phyloP scores from a whole-genome alignment of 495 filamentous ascomycete species.

The Penicillium odoratum region DNA sequence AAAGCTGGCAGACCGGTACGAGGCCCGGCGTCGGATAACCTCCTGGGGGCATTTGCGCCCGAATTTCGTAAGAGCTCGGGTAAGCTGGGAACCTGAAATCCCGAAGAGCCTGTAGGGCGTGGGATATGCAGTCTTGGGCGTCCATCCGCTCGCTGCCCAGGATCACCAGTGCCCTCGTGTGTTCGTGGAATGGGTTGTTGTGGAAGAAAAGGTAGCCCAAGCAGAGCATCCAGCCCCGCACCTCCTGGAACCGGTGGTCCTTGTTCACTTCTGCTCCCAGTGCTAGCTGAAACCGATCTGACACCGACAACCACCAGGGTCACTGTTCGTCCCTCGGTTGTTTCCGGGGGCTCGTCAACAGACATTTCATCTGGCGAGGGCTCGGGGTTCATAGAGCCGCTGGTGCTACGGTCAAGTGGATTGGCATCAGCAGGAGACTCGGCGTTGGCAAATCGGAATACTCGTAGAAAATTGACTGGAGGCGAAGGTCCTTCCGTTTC shows the following conservation, averaged over 20 bases:
- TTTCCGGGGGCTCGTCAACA: slow-evolving; percentile 47
- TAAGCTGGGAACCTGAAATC: slow-evolving; percentile 37
- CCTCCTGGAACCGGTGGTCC: slow-evolving; percentile 41
- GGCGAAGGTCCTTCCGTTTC: slow-evolving; percentile 38
- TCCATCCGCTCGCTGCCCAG: slow-evolving; percentile 39
- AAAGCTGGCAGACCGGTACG: slow-evolving; percentile 28
- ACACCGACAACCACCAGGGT: slow-evolving; percentile 74
- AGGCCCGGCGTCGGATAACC: slow-evolving; percentile 40
- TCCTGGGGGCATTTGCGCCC: slow-evolving; percentile 28
- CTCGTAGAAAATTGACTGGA: slow-evolving; percentile 59
- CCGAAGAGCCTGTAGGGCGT: slow-evolving; percentile 51
- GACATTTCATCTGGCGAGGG: slow-evolving; percentile 34
- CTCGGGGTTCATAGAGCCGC: slow-evolving; percentile 17
- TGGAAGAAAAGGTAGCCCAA: slow-evolving; percentile 59
- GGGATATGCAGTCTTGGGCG: slow-evolving; percentile 52
- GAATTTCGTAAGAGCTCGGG: slow-evolving; percentile 51
- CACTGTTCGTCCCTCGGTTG: slow-evolving; percentile 60
- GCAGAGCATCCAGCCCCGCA: slow-evolving; percentile 47
- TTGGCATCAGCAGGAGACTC: slow-evolving; percentile 28
- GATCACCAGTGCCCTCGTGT: slow-evolving; percentile 32
- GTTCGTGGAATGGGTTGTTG: slow-evolving; percentile 52
- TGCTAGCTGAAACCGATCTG: slow-evolving; percentile 61
- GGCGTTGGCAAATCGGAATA: slow-evolving; percentile 61
- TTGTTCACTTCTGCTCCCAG: slow-evolving; percentile 44
- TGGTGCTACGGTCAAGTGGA: slow-evolving; percentile 20